Conservation (phyloP, 495 filamentous ascomycete species). For the Aspergillus coremiiformis region DNA sequence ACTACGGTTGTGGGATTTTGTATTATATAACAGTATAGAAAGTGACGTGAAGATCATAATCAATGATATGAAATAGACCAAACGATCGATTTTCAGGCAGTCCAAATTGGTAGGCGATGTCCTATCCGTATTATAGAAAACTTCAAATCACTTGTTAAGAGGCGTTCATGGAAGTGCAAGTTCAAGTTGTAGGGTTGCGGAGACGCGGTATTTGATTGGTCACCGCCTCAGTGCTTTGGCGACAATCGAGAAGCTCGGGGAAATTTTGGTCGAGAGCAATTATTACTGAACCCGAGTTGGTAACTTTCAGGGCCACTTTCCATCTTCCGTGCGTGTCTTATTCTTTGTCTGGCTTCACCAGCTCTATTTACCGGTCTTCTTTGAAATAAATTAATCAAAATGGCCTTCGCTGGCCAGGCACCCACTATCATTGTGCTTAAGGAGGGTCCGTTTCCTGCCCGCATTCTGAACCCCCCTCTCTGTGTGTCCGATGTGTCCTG, state of each 20-base stretch:
- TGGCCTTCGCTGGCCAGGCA: conserved; percentile 97
- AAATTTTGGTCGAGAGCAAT: conserved; percentile 41
- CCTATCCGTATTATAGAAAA: no score
- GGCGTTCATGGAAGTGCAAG: no score
- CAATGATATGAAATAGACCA: background rate
- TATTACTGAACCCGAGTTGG: conserved; percentile 11
- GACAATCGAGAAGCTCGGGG: conserved; percentile 36
- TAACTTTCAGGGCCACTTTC: conserved; percentile 16
- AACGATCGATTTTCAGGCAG: background rate
- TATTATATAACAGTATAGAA: background rate
- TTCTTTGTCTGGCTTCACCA: conserved; percentile 8
- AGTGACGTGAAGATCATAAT: background rate
- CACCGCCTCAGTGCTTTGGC: conserved; percentile 32
- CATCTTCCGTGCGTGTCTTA: conserved; percentile 19
- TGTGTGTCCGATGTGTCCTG: conserved; percentile 12
- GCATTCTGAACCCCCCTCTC: conserved; percentile 25
- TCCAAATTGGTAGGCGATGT: background rate
- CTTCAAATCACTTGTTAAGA: no score
- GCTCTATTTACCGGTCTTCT: conserved; percentile 2
- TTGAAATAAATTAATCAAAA: conserved; percentile 29
- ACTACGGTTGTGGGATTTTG: background rate
- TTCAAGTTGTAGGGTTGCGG: conserved; percentile 28
- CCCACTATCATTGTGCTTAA: conserved; percentile 98
- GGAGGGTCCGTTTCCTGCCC: conserved; percentile 63
- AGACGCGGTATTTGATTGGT: conserved; percentile 25